Evolutionary conservation across 179 eudicot genomes (phyloP).

Genomic region (Spergularia azorica): DNA sequence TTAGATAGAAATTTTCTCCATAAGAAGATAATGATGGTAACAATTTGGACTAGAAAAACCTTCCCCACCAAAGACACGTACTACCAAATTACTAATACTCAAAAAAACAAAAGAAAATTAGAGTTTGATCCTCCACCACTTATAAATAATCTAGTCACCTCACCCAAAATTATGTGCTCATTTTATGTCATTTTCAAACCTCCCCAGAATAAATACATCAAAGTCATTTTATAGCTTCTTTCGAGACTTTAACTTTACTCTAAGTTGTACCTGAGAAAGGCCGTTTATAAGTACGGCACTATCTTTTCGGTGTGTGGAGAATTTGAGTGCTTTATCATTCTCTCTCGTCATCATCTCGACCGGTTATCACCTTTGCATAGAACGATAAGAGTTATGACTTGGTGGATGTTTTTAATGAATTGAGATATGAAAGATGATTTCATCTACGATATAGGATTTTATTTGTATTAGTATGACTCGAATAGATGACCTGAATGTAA

Average conservation of each 20-base stretch:
- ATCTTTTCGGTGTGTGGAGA: conserved; percentile 11
- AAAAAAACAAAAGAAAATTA: conserved; percentile 18
- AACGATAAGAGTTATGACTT: no score
- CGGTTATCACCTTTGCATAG: no score
- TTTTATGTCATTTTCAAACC: neutral
- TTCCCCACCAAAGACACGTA: conserved; percentile 32
- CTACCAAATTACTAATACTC: conserved; percentile 14
- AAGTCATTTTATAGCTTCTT: neutral
- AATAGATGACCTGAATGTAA: no score
- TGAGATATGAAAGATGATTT: no score
- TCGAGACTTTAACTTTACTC: neutral
- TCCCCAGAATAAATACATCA: conserved; percentile 21
- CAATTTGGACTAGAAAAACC: conserved; percentile 20
- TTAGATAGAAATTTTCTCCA: no score
- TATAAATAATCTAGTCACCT: neutral
- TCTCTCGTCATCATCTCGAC: neutral
- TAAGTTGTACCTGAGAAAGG: conserved; percentile 25
- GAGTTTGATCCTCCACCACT: neutral
- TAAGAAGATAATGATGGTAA: no score
- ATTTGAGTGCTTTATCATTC: neutral
- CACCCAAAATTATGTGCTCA: no score
- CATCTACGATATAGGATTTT: no score
- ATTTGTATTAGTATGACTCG: no score
- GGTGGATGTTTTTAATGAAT: no score
- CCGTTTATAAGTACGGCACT: conserved; percentile 36